Evolutionary conservation across 306 rosid genomes (phyloP).

Genomic region (Gastrolobium villosum): DNA sequence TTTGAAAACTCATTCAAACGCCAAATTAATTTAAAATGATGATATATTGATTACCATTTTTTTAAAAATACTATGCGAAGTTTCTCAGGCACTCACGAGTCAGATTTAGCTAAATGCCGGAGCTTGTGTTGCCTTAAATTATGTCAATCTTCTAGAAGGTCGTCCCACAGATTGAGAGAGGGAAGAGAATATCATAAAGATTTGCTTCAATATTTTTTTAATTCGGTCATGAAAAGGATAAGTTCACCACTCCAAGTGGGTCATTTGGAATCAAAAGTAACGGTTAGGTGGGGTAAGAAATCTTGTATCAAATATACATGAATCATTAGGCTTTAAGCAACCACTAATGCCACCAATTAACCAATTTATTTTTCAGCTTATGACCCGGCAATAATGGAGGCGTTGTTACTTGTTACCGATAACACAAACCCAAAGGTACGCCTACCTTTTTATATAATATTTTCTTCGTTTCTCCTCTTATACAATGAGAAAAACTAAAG

Average conservation of each 20-base stretch:
- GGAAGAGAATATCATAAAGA: conserved; percentile 34
- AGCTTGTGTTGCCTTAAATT: conserved; percentile 49
- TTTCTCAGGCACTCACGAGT: conserved; percentile 31
- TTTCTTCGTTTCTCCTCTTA: not conserved
- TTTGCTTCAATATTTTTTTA: conserved; percentile 27
- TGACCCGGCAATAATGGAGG: conserved; percentile 53
- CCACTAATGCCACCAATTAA: conserved; percentile 42
- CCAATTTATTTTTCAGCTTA: conserved; percentile 48
- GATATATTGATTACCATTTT: not conserved
- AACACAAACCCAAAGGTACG: conserved; percentile 19
- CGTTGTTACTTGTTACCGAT: conserved; percentile 13
- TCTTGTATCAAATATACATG: conserved; percentile 54
- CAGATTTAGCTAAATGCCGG: conserved; percentile 44
- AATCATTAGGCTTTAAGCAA: conserved; percentile 50
- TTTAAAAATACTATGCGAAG: not conserved
- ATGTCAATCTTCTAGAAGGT: conserved; percentile 55
- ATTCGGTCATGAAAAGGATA: conserved; percentile 51
- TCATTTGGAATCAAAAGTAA: conserved; percentile 51
- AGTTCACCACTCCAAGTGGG: conserved; percentile 52
- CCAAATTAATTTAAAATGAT: conserved; percentile 22
- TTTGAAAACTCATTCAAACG: conserved; percentile 34
- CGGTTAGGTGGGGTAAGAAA: conserved; percentile 62
- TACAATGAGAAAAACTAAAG: not conserved
- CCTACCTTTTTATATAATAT: not conserved
- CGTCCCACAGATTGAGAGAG: conserved; percentile 48